Conservation (phyloP, 805 yeast genomes). For the Lipomyces yamanashiensis region DNA sequence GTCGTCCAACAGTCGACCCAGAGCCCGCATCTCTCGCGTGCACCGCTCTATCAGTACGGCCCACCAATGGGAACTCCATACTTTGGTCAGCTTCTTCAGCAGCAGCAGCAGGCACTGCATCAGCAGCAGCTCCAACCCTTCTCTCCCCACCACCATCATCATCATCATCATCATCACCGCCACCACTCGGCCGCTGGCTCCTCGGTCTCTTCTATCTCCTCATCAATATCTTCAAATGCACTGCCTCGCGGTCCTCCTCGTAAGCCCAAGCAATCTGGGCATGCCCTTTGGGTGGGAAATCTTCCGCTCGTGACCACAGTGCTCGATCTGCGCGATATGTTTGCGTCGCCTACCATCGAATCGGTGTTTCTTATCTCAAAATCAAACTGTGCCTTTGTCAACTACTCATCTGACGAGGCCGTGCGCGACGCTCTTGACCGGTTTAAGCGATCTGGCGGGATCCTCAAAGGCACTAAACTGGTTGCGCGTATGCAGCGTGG, state of each 20-base stretch:
- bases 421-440: slow-evolving; percentile 42
- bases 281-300: slow-evolving; percentile 56
- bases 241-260: slow-evolving; percentile 49
- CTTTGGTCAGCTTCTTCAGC: background rate
- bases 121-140: slow-evolving; percentile 3
- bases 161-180: slow-evolving; percentile 15
- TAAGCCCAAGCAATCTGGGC: slow-evolving; percentile 48
- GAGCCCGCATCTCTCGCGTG: background rate
- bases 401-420: slow-evolving; percentile 44
- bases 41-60: slow-evolving; percentile 1
- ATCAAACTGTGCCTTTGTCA: slow-evolving; percentile 52
- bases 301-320: slow-evolving; percentile 47
- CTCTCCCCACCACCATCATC: slow-evolving; percentile 11
- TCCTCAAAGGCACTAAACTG: slow-evolving; percentile 44
- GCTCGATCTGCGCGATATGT: slow-evolving; percentile 45
- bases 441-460: slow-evolving; percentile 42
- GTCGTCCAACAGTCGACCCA: no score
- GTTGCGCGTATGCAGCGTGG: slow-evolving; percentile 42
- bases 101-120: slow-evolving; percentile 6
- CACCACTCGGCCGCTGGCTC: background rate
- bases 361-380: slow-evolving; percentile 49
- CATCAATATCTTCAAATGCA: slow-evolving; percentile 4
- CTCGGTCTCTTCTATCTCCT: slow-evolving; percentile 2
- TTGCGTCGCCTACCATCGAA: slow-evolving; percentile 47
- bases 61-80: slow-evolving; percentile 2